These are phyloP conservation scores for Saccharomyces cerevisiae DNA, from an alignment of 805 yeast genomes.

Conservation along the genomic window DNA sequence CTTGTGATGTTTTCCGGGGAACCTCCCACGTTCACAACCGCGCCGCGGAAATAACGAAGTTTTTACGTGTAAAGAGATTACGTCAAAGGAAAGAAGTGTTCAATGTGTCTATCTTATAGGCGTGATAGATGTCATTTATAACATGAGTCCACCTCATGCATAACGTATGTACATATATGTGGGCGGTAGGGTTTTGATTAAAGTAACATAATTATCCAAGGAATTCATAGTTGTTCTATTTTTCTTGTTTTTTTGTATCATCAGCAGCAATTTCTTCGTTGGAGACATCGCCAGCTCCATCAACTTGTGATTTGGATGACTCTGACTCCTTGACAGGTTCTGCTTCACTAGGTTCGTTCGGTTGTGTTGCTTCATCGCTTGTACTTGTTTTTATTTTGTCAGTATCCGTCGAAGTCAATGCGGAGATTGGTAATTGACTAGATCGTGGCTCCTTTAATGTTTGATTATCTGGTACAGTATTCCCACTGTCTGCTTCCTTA, in stretches of 20 bases:
- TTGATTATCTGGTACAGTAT: neutral
- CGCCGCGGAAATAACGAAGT: neutral
- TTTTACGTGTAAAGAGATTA: neutral
- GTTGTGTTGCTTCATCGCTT: neutral
- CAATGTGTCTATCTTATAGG: neutral
- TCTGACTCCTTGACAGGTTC: neutral
- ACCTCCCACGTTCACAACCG: neutral
- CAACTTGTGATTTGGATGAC: neutral
- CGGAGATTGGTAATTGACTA: neutral
- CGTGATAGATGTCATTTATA: neutral
- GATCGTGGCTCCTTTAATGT: neutral
- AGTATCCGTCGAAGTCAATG: neutral
- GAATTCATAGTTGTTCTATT: neutral
- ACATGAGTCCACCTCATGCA: neutral
- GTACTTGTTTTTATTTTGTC: neutral
- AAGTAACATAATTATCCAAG: neutral
- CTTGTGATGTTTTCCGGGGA: neutral
- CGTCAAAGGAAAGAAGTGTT: neutral
- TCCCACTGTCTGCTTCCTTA: neutral
- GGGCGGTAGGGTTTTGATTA: neutral
- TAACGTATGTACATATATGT: neutral
- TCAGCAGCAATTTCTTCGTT: neutral
- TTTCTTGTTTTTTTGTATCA: neutral
- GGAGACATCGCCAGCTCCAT: neutral
- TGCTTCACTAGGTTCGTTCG: neutral